Percentiles rank a stretch among this genome's conserved stretches.
Evolutionary conservation across 2,329 filamentous ascomycete species (phyloP).

Genomic region (Ceratocystis lukuohia): DNA sequence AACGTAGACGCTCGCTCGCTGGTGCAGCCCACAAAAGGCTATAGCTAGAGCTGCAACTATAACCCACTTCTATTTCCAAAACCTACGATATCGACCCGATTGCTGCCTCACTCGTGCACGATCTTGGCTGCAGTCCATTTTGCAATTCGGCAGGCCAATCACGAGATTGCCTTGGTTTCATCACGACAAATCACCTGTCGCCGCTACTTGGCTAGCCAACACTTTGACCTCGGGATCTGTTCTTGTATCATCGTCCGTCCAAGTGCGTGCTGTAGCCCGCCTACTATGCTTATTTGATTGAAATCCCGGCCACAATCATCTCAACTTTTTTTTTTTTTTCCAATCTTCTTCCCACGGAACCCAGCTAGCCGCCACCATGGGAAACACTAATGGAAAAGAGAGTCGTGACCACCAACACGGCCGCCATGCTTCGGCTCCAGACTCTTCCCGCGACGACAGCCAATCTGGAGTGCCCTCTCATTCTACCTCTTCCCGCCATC

Average conservation of each 20-base stretch:
- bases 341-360: neutral
- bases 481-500: constrained; percentile 25
- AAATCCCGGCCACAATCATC: neutral
- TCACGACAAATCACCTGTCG: neutral
- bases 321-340: neutral
- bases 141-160: neutral
- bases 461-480: constrained; percentile 29
- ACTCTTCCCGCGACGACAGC: neutral
- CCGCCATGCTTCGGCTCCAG: constrained; percentile 6
- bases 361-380: constrained; percentile 24
- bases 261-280: neutral
- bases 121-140: neutral
- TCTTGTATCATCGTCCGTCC: neutral
- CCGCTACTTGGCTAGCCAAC: neutral
- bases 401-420: constrained; percentile 24
- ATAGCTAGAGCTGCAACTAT: constrained; percentile 1
- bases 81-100: neutral
- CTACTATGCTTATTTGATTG: neutral
- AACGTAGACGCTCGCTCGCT: neutral
- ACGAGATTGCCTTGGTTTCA: neutral
- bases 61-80: neutral
- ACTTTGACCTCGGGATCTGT: neutral
- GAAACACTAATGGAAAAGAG: constrained; percentile 31
- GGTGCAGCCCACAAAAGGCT: neutral
- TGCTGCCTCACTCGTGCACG: neutral